Base-by-base conservation (phyloP, 805 yeast genomes). In the Ogataea saltuana region DNA sequence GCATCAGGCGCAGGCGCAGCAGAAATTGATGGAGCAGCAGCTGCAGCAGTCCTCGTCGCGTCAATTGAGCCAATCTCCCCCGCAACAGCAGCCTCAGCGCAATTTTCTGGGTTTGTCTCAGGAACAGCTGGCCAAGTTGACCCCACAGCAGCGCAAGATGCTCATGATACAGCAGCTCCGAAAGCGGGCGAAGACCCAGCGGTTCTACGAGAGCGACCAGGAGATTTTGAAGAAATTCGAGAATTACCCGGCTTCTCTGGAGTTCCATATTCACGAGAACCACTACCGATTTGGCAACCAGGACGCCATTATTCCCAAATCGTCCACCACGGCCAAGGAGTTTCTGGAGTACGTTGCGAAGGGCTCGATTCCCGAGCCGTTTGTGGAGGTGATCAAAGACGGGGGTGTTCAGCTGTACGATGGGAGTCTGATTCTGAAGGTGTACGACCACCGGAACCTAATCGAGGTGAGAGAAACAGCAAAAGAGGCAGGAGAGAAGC, bases 211-310 rank as follows among this genome's bases (percentile, higher is more conserved):
- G 55, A 80, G 89, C 8, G 68, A 85, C 16, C 85, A 79, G 45
- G 87, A 83, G 38, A 73, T 93, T 7, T 64, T 93, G 53, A 78
- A 79, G 46, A 90, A 89, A 61, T 90, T 83, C 61, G 81, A 83
- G 51, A 78, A 79, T 44, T 77, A 76, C 48, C 85, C 91, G 8
- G 85, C 97, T 6, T 85, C 95, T 29, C 66, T 91, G 46, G 95
- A 82, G 51, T 83, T 91, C 56, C 97, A 91, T 58, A 88, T 91
- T 18, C 90, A 87, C 64, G 93, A 88, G 55, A 88, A 88, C 44
- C 96, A 90, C 65, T 91, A 82, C 63, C 77, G 95, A 48, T 90
- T 91, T 68, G 95, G 95, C 49, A 87, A 86, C 51, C 91, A 74
- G 58, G 97, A 90, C 54, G 88, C 95, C 6, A 76, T 86, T 37